Evolutionary conservation across 2,329 filamentous ascomycete species (phyloP).

Genomic region (Beauveria medogensis): DNA sequence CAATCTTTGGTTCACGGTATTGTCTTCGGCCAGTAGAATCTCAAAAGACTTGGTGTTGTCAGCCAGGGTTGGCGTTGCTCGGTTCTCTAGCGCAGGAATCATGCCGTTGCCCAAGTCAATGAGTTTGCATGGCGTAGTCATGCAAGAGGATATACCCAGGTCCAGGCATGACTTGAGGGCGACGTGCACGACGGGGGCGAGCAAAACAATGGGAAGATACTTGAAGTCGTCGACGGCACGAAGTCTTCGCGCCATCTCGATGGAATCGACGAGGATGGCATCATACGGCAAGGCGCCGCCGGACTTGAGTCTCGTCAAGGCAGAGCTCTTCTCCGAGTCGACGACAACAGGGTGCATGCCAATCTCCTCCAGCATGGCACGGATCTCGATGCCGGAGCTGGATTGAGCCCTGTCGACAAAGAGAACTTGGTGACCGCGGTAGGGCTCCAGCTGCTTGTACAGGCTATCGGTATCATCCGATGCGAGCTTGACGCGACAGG

Average conservation of each 20-base stretch:
- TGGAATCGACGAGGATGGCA: conserved; percentile 91
- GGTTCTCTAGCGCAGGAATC: conserved; percentile 88
- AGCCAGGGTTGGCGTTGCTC: conserved; percentile 81
- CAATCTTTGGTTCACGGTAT: conserved; percentile 90
- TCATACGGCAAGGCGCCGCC: conserved; percentile 68
- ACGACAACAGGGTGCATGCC: conserved; percentile 78
- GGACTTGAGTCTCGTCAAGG: conserved; percentile 43
- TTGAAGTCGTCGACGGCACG: conserved; percentile 92
- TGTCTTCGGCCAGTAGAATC: conserved; percentile 92
- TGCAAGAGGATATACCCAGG: conserved; percentile 95
- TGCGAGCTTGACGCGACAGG: conserved; percentile 80
- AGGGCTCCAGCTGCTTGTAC: conserved; percentile 77
- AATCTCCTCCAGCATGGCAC: conserved; percentile 67
- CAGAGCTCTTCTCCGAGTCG: conserved; percentile 63
- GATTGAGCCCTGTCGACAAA: conserved; percentile 91
- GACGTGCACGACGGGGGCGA: conserved; percentile 83
- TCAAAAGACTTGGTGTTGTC: conserved; percentile 95
- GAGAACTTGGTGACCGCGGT: conserved; percentile 83
- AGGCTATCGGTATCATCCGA: conserved; percentile 71
- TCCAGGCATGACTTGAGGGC: conserved; percentile 90
- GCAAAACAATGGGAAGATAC: conserved; percentile 89
- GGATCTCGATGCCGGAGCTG: conserved; percentile 66
- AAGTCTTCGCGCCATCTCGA: conserved; percentile 78
- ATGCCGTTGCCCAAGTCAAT: conserved; percentile 95
- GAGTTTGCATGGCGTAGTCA: conserved; percentile 91